These are phyloP conservation scores for Neonothopanus nambi DNA, from an alignment of 1,284 basidiomycete genomes.

Conservation along the genomic window DNA sequence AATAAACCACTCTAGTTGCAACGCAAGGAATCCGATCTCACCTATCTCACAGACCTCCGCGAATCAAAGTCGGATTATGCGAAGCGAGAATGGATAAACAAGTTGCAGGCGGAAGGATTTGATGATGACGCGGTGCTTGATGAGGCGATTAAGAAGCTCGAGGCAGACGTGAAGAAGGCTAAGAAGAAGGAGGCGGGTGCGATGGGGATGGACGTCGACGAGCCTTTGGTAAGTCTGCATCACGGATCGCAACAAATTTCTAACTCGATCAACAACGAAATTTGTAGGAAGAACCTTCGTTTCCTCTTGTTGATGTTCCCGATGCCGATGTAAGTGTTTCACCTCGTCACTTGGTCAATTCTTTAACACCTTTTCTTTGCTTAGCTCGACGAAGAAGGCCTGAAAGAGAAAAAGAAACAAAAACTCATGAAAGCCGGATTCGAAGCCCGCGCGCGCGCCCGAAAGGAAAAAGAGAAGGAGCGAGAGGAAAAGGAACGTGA, in stretches of 20 bases:
- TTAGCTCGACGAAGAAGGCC: slow-evolving; percentile 85
- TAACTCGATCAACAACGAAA: background rate
- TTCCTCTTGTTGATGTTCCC: slow-evolving; percentile 88
- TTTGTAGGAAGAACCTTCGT: slow-evolving; percentile 76
- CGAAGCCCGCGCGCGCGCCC: slow-evolving; percentile 85
- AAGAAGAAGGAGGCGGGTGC: slow-evolving; percentile 68
- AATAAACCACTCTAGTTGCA: slow-evolving; percentile 57
- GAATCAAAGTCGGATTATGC: slow-evolving; percentile 65
- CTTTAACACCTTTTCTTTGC: background rate
- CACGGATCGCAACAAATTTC: slow-evolving; percentile 1
- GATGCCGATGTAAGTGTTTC: slow-evolving; percentile 72
- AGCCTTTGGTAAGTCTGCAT: slow-evolving; percentile 43
- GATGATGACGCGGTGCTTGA: slow-evolving; percentile 70
- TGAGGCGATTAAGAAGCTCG: slow-evolving; percentile 76
- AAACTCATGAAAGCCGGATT: slow-evolving; percentile 92
- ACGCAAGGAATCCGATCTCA: slow-evolving; percentile 84
- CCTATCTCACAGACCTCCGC: slow-evolving; percentile 67
- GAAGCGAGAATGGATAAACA: slow-evolving; percentile 27
- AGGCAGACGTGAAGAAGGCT: slow-evolving; percentile 64
- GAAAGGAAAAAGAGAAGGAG: slow-evolving; percentile 89
- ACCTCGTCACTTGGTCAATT: background rate
- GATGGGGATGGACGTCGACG: slow-evolving; percentile 45
- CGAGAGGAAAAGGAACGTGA: slow-evolving; percentile 72
- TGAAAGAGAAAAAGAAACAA: slow-evolving; percentile 96
- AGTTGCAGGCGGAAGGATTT: slow-evolving; percentile 74